Conservation (phyloP, 441 rosid species). For the Euphorbia corollata region DNA sequence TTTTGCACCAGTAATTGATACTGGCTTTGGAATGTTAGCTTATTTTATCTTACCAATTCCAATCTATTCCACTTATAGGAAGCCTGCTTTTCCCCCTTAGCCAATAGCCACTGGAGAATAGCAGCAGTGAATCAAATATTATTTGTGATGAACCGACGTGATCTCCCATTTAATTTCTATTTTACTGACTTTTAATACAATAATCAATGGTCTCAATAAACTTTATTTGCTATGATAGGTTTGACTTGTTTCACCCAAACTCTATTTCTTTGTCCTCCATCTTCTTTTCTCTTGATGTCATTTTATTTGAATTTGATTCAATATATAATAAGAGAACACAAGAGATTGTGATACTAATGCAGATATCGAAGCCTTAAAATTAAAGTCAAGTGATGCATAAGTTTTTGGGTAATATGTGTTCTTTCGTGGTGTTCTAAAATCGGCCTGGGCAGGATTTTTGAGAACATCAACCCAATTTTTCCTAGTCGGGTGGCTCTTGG, state of each 20-base stretch:
- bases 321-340: neutral
- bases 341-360: neutral
- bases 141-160: neutral
- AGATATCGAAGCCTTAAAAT: neutral
- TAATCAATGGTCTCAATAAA: neutral
- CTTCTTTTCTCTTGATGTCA: neutral
- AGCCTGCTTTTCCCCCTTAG: neutral
- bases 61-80: neutral
- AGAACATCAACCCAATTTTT: too few species aligned
- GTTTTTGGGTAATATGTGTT: too few species aligned
- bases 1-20: neutral
- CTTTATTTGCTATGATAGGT: neutral
- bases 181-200: neutral
- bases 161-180: neutral
- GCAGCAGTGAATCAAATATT: neutral
- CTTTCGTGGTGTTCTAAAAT: too few species aligned
- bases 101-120: neutral
- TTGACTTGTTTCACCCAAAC: neutral
- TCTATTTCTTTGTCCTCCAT: neutral
- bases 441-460: too few species aligned
- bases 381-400: neutral
- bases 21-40: neutral
- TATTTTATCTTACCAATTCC: neutral
- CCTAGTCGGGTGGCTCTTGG: too few species aligned
- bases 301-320: neutral